These are phyloP conservation scores for Aspergillus cristatus DNA, from an alignment of 495 filamentous ascomycete species.

Conservation along the genomic window DNA sequence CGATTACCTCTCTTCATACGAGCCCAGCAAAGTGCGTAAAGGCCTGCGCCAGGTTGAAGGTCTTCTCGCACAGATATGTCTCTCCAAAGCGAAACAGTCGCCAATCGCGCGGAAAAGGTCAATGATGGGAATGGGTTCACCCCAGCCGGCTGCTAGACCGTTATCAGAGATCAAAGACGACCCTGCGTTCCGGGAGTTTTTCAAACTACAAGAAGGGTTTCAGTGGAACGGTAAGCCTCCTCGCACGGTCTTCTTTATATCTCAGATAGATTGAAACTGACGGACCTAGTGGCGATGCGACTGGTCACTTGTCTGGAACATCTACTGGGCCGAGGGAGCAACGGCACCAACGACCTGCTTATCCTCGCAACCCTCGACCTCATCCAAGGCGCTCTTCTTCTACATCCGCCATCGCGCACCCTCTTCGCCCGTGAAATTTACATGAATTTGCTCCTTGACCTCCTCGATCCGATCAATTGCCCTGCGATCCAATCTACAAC, in stretches of 20 bases:
- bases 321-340: slow-evolving; percentile 67
- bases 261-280: slow-evolving; percentile 3
- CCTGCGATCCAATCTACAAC: slow-evolving; percentile 85
- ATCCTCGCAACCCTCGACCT: slow-evolving; percentile 83
- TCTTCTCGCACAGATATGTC: slow-evolving; percentile 89
- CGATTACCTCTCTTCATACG: slow-evolving; percentile 92
- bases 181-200: slow-evolving; percentile 91
- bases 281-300: slow-evolving; percentile 60
- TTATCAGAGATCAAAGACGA: slow-evolving; percentile 66
- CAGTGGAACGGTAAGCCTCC: slow-evolving; percentile 75
- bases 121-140: slow-evolving; percentile 21
- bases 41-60: slow-evolving; percentile 93
- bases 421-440: slow-evolving; percentile 84
- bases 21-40: slow-evolving; percentile 80
- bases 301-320: slow-evolving; percentile 81
- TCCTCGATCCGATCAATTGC: slow-evolving; percentile 87
- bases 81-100: slow-evolving; percentile 48
- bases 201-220: slow-evolving; percentile 92
- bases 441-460: slow-evolving; percentile 95
- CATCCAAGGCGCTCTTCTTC: slow-evolving; percentile 80
- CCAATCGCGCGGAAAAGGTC: slow-evolving; percentile 36
- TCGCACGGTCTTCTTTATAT: neutral
- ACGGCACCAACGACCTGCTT: slow-evolving; percentile 77
- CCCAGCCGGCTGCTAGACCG: slow-evolving; percentile 48
- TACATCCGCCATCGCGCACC: slow-evolving; percentile 85